Conservation (phyloP, 805 yeast species). For the Wilhelminamyces savonicus region DNA sequence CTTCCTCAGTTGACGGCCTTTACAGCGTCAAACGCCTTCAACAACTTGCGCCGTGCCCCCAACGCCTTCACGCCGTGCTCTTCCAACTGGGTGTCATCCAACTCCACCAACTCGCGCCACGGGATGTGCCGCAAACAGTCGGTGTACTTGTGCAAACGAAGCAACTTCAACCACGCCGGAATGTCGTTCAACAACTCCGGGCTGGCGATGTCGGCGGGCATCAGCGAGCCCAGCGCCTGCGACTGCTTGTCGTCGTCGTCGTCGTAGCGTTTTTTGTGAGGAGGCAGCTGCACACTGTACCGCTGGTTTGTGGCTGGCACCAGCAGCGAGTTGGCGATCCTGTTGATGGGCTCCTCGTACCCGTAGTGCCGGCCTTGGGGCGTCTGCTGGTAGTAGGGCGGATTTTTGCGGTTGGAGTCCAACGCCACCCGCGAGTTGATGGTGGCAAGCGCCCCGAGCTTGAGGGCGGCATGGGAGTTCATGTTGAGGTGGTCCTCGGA, state of each 20-base stretch:
- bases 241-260: slow-evolving; percentile 5
- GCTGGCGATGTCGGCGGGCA: slow-evolving; percentile 38
- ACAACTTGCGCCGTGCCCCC: slow-evolving; percentile 91
- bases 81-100: slow-evolving; percentile 65
- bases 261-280: slow-evolving; percentile 3
- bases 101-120: slow-evolving; percentile 75
- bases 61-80: slow-evolving; percentile 83
- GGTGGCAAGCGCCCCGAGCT: slow-evolving; percentile 62
- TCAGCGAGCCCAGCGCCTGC: slow-evolving; percentile 10
- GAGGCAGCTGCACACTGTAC: slow-evolving; percentile 1
- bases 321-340: slow-evolving; percentile 30
- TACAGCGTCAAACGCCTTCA: slow-evolving; percentile 87
- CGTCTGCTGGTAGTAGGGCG: slow-evolving; percentile 3
- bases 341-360: slow-evolving; percentile 30
- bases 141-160: slow-evolving; percentile 91
- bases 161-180: slow-evolving; percentile 86
- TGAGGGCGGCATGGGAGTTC: slow-evolving; percentile 40
- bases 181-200: slow-evolving; percentile 60
- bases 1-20: slow-evolving; percentile 17
- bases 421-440: slow-evolving; percentile 50
- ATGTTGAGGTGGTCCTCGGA: slow-evolving; percentile 13
- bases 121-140: slow-evolving; percentile 65
- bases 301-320: slow-evolving; percentile 23
- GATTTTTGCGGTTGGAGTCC: slow-evolving; percentile 31
- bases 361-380: slow-evolving; percentile 1